A percentile compares a stretch with the other conserved stretches of the same genome.
These are phyloP conservation scores for Annulohypoxylon bovei DNA, from an alignment of 495 filamentous ascomycete species.

Conservation along the genomic window DNA sequence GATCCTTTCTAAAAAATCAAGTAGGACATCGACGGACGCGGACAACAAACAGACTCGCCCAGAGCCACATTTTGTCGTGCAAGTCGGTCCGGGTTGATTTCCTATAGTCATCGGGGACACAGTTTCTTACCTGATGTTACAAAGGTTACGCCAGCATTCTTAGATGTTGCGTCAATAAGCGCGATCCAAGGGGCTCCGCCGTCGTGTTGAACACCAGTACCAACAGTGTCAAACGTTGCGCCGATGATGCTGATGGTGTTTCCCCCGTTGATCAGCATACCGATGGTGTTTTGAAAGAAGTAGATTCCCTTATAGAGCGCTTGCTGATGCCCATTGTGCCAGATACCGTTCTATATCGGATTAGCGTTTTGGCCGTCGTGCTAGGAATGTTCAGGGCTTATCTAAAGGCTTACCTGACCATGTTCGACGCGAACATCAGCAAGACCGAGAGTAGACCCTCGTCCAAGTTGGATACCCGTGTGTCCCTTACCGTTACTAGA, in stretches of 20 bases:
- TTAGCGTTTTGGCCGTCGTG: constrained; percentile 12
- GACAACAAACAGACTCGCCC: not conserved
- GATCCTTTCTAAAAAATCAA: not conserved
- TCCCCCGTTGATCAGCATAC: constrained; percentile 70
- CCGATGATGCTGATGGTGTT: constrained; percentile 62
- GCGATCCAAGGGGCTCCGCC: constrained; percentile 54
- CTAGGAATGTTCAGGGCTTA: not conserved
- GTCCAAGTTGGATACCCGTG: constrained; percentile 71
- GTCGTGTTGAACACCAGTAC: constrained; percentile 66
- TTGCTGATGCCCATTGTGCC: constrained; percentile 73
- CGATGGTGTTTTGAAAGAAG: constrained; percentile 65
- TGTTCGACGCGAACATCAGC: constrained; percentile 49
- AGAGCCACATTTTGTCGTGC: not conserved
- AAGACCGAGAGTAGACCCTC: constrained; percentile 56
- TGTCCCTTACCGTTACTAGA: constrained; percentile 60
- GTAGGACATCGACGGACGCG: not conserved
- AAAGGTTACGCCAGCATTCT: constrained; percentile 54
- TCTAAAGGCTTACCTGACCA: constrained; percentile 49
- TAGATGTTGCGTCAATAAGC: constrained; percentile 51
- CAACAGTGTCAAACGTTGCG: constrained; percentile 63
- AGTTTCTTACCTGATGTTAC: constrained; percentile 43
- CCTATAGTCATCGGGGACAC: not conserved
- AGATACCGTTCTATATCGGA: constrained; percentile 55
- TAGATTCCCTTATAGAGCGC: constrained; percentile 74
- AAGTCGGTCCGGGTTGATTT: not conserved